These are phyloP conservation scores for Calonectria fujianensis DNA, from an alignment of 2,329 filamentous ascomycete species.

Conservation along the genomic window DNA sequence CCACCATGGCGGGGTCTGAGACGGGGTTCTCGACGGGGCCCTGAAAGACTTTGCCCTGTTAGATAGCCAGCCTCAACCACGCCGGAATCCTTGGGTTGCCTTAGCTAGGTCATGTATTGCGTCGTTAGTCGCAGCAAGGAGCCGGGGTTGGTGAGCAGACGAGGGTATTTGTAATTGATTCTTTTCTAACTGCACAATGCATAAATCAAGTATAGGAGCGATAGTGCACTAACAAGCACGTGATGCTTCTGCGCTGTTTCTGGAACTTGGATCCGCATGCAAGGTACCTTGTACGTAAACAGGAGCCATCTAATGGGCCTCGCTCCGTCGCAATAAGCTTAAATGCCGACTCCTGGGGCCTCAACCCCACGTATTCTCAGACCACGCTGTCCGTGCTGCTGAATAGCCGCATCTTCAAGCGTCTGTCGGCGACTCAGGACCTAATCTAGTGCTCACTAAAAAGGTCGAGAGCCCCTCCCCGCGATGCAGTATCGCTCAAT, in stretches of 20 bases:
- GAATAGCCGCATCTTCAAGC: slow-evolving; percentile 33
- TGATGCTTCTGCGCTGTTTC: slow-evolving; percentile 46
- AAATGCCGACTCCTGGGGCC: slow-evolving; percentile 50
- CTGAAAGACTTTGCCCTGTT: slow-evolving; percentile 45
- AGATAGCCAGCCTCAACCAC: slow-evolving; percentile 47
- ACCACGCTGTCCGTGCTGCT: slow-evolving; percentile 44
- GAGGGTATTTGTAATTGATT: background rate
- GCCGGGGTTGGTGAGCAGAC: slow-evolving; percentile 36
- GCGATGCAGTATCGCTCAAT: background rate
- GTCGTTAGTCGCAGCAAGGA: slow-evolving; percentile 38
- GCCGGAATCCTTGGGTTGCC: slow-evolving; percentile 42
- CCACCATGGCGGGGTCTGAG: slow-evolving; percentile 47
- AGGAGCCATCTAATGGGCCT: slow-evolving; percentile 46
- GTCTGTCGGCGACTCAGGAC: slow-evolving; percentile 29
- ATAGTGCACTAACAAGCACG: slow-evolving; percentile 41
- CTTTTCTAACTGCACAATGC: background rate
- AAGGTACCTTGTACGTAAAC: slow-evolving; percentile 54
- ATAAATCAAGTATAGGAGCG: background rate
- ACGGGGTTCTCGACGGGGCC: background rate
- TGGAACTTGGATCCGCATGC: slow-evolving; percentile 48
- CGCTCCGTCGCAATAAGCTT: slow-evolving; percentile 53
- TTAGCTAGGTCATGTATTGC: slow-evolving; percentile 51
- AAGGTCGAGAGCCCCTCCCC: slow-evolving; percentile 6
- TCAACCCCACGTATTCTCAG: slow-evolving; percentile 41
- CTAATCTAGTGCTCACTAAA: slow-evolving; percentile 21